Percentiles rank a stretch among this genome's conserved stretches.
Evolutionary conservation across 805 yeast genomes (phyloP).

Genomic region (Komagataella ulmi): DNA sequence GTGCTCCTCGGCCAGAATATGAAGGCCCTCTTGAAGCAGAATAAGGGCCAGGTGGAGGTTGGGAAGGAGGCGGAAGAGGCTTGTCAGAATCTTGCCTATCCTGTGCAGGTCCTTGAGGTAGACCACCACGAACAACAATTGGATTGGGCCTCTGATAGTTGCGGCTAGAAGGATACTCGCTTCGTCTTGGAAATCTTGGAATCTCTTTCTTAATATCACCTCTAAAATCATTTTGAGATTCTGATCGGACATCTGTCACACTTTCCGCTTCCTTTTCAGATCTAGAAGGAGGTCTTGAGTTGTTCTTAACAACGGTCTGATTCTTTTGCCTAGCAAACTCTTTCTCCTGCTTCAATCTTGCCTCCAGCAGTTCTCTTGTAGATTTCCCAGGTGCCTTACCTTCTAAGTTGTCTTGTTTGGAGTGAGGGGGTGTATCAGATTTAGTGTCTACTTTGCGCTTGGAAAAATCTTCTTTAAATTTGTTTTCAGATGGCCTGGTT

Average conservation of each 20-base stretch:
- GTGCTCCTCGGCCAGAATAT: background rate
- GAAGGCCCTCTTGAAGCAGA: background rate
- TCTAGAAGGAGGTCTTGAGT: background rate
- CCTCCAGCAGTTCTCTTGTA: background rate
- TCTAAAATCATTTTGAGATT: background rate
- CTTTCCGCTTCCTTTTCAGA: background rate
- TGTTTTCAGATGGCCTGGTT: background rate
- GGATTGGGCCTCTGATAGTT: background rate
- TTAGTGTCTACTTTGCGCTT: background rate
- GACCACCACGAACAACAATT: background rate
- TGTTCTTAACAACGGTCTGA: background rate
- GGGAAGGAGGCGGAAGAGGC: background rate
- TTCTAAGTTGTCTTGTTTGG: background rate
- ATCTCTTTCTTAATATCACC: background rate
- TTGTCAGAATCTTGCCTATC: background rate
- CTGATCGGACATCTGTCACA: background rate
- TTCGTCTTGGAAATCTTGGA: background rate
- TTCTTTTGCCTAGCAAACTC: background rate
- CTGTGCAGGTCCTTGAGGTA: background rate
- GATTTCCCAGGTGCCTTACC: background rate
- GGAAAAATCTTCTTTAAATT: background rate
- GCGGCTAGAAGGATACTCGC: background rate
- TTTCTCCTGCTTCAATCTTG: background rate
- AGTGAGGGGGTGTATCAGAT: background rate
- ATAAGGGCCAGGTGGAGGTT: background rate